Evolutionary conservation across 345 rosid species (phyloP).

Genomic region (Ceriops decandra): DNA sequence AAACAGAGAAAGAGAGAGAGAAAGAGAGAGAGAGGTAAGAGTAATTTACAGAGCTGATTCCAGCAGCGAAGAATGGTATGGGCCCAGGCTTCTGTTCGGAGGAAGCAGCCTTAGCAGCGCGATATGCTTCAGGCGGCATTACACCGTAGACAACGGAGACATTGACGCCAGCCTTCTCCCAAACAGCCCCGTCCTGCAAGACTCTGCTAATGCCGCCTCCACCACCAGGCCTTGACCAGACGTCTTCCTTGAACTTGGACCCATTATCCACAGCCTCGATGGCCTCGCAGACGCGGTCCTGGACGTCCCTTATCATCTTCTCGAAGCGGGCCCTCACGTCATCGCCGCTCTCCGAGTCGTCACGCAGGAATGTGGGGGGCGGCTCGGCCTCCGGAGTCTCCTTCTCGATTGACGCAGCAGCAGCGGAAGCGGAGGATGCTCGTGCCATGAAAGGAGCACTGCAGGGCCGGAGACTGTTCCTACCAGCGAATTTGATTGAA

Average conservation of each 20-base stretch:
- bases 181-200: slow-evolving; percentile 83
- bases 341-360: slow-evolving; percentile 42
- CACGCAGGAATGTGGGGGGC: slow-evolving; percentile 66
- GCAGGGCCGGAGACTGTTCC: too few species aligned
- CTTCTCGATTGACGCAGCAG: slow-evolving; percentile 30
- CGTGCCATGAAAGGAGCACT: neutral
- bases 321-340: slow-evolving; percentile 73
- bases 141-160: slow-evolving; percentile 92
- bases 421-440: neutral
- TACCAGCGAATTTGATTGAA: too few species aligned
- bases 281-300: slow-evolving; percentile 72
- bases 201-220: slow-evolving; percentile 99
- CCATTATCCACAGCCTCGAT: slow-evolving; percentile 61
- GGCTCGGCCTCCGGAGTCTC: slow-evolving; percentile 38
- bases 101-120: slow-evolving; percentile 78
- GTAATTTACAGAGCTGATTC: slow-evolving; percentile 75
- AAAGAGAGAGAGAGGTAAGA: neutral
- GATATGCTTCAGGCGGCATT: slow-evolving; percentile 99
- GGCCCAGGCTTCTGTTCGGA: slow-evolving; percentile 77
- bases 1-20: neutral
- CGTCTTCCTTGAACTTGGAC: slow-evolving; percentile 87
- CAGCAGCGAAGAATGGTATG: slow-evolving; percentile 89
- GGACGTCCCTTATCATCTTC: slow-evolving; percentile 79
- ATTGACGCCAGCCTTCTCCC: slow-evolving; percentile 97
- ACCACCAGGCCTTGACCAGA: slow-evolving; percentile 96